phyloP scores from a whole-genome alignment of 495 filamentous ascomycete species.

The Copromyces sp. region DNA sequence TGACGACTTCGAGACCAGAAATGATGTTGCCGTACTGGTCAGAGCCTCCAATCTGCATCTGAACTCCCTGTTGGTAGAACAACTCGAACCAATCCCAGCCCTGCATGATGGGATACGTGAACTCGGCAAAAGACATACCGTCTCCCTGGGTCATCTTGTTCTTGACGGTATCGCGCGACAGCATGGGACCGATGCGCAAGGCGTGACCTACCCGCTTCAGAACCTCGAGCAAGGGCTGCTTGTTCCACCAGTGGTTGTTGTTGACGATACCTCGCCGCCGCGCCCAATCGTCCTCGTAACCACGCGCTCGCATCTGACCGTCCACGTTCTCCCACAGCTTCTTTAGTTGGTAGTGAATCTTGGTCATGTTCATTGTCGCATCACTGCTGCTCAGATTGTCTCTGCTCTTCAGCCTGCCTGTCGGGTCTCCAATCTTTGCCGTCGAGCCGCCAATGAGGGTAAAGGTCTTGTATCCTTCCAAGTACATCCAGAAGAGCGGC shows the following conservation, averaged over 20 bases:
- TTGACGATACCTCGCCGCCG: conserved; percentile 60
- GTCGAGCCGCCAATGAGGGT: conserved; percentile 81
- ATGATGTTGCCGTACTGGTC: conserved; percentile 97
- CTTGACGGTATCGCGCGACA: conserved; percentile 83
- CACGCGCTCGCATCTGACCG: conserved; percentile 45
- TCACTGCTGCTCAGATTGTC: conserved; percentile 43
- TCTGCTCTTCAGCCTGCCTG: conserved; percentile 59
- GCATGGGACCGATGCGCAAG: conserved; percentile 73
- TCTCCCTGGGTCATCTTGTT: conserved; percentile 67
- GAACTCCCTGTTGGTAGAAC: conserved; percentile 48
- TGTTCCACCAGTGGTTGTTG: conserved; percentile 75
- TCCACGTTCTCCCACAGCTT: conserved; percentile 66
- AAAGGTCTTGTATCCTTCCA: conserved; percentile 65
- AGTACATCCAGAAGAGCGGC: conserved; percentile 87
- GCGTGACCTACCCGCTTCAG: conserved; percentile 58
- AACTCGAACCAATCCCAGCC: conserved; percentile 95
- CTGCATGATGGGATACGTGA: conserved; percentile 86
- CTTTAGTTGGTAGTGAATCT: conserved; percentile 73
- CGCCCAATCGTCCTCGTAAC: conserved; percentile 48
- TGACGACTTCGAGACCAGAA: conserved; percentile 76
- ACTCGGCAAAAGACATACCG: conserved; percentile 90
- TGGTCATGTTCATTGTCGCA: conserved; percentile 57
- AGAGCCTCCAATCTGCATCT: conserved; percentile 84
- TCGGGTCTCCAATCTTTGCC: conserved; percentile 79
- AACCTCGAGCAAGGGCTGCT: conserved; percentile 57